These are phyloP conservation scores for Silene latifolia DNA, from an alignment of 148 eudicot species.

Conservation along the genomic window DNA sequence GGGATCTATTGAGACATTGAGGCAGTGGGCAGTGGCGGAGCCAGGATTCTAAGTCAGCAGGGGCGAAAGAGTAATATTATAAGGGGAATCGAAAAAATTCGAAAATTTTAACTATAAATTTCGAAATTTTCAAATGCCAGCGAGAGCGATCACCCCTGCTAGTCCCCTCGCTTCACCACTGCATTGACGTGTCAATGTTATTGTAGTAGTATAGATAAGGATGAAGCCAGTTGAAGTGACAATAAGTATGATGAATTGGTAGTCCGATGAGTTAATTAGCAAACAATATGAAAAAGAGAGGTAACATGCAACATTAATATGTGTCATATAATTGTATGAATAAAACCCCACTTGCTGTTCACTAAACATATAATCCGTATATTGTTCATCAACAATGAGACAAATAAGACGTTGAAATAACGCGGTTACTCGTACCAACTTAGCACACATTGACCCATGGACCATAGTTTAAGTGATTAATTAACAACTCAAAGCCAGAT, in stretches of 20 bases:
- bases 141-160: too few species aligned
- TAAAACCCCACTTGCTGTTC: neutral
- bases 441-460: neutral
- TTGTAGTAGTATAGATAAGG: neutral
- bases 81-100: too few species aligned
- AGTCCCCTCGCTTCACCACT: too few species aligned
- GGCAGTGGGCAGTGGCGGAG: too few species aligned
- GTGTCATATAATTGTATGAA: slow-evolving; percentile 1
- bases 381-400: slow-evolving; percentile 3
- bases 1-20: too few species aligned
- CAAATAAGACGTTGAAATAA: slow-evolving; percentile 8
- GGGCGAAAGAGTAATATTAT: too few species aligned
- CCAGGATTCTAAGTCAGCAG: too few species aligned
- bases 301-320: neutral
- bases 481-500: neutral
- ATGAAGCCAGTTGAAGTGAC: neutral
- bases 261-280: neutral
- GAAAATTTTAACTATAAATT: too few species aligned
- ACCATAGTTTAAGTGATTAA: neutral
- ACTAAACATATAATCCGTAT: neutral
- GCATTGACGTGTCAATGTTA: too few species aligned
- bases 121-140: too few species aligned
- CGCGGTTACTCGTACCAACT: slow-evolving; percentile 10
- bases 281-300: neutral
- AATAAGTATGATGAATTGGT: neutral